phyloP scores from a whole-genome alignment of 2,329 filamentous ascomycete genomes.

The Cladophialophora psammophila region DNA sequence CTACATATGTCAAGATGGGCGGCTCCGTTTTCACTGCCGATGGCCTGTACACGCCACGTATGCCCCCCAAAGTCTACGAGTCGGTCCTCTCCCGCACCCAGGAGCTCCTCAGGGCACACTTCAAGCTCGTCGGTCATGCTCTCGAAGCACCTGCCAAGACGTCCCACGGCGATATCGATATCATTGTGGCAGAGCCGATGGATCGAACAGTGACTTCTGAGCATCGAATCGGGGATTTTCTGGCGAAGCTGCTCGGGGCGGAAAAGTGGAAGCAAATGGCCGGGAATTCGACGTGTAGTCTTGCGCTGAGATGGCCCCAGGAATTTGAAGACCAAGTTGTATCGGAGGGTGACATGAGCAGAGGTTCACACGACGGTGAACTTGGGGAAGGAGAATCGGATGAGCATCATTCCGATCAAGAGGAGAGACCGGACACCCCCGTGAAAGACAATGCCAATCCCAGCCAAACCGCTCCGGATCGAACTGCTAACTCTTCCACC shows the following conservation, averaged over 20 bases:
- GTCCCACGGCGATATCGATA: slow-evolving; percentile 76
- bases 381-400: background rate
- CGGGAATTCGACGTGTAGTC: slow-evolving; percentile 46
- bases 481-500: background rate
- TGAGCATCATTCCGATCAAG: background rate
- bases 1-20: slow-evolving; percentile 50
- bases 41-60: slow-evolving; percentile 69
- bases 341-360: background rate
- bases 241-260: slow-evolving; percentile 30
- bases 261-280: slow-evolving; percentile 31
- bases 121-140: slow-evolving; percentile 63
- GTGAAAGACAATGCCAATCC: background rate
- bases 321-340: slow-evolving; percentile 13
- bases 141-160: slow-evolving; percentile 73
- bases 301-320: slow-evolving; percentile 36
- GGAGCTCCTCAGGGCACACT: slow-evolving; percentile 59
- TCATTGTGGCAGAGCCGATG: slow-evolving; percentile 64
- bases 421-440: background rate
- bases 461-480: background rate
- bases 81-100: slow-evolving; percentile 54
- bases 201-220: slow-evolving; percentile 37
- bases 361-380: background rate
- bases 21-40: slow-evolving; percentile 65
- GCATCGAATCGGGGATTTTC: slow-evolving; percentile 19
- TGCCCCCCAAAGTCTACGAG: slow-evolving; percentile 66